These are phyloP conservation scores for Penicillium carneum DNA, from an alignment of 2,329 filamentous ascomycete genomes.

Conservation along the genomic window DNA sequence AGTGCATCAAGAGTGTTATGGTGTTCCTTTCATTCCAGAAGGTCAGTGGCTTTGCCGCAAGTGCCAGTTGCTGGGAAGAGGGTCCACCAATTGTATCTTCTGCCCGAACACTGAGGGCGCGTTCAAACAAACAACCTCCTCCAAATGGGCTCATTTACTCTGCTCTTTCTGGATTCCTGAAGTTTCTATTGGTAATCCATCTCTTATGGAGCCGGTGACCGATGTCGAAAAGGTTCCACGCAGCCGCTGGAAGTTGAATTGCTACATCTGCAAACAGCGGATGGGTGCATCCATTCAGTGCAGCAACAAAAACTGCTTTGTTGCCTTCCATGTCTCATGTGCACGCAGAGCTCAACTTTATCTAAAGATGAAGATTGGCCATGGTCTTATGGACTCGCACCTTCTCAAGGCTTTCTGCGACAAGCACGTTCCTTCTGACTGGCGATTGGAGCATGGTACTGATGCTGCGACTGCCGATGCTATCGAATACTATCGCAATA, in stretches of 20 bases:
- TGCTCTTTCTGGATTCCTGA: slow-evolving; percentile 99
- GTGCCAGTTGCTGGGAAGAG: slow-evolving; percentile 91
- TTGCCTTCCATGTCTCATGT: slow-evolving; percentile 96
- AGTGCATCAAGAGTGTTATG: slow-evolving; percentile 98
- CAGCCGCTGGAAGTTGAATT: slow-evolving; percentile 88
- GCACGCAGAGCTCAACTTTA: slow-evolving; percentile 86
- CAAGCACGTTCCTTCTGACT: slow-evolving; percentile 89
- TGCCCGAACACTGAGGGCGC: slow-evolving; percentile 97
- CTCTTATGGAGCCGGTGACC: slow-evolving; percentile 97
- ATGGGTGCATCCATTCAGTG: slow-evolving; percentile 99
- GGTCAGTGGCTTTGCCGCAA: slow-evolving; percentile 98
- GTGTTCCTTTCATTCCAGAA: slow-evolving; percentile 97
- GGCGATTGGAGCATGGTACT: slow-evolving; percentile 84
- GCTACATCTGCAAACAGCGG: slow-evolving; percentile 94
- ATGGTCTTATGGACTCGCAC: slow-evolving; percentile 80
- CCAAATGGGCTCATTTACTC: slow-evolving; percentile 94
- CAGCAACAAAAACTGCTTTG: slow-evolving; percentile 94
- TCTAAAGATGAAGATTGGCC: slow-evolving; percentile 93
- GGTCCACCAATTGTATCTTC: slow-evolving; percentile 94
- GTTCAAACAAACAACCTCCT: slow-evolving; percentile 96
- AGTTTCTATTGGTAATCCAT: slow-evolving; percentile 91
- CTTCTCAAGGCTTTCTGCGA: slow-evolving; percentile 94
- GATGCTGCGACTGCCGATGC: slow-evolving; percentile 80
- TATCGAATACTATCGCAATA: slow-evolving; percentile 85
- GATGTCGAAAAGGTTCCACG: slow-evolving; percentile 97